phyloP scores from a whole-genome alignment of 75 land plant genomes.

The Pinus tabuliformis region DNA sequence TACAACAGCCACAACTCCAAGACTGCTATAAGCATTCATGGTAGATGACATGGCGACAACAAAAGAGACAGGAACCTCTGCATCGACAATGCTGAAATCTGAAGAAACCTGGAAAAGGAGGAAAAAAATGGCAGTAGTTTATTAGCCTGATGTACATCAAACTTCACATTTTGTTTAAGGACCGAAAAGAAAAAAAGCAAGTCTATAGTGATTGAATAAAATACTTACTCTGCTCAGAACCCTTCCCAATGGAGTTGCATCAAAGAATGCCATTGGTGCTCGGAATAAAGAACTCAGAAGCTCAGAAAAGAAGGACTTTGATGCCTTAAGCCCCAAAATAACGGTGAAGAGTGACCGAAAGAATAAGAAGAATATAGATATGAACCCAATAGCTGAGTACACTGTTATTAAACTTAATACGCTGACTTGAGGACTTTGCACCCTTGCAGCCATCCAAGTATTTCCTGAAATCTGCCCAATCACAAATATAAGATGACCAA shows the following conservation, averaged over 20 bases:
- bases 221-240: conserved; percentile 75
- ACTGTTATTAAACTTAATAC: conserved; percentile 46
- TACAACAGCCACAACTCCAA: conserved; percentile 29
- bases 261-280: conserved; percentile 93
- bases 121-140: not conserved
- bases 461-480: conserved; percentile 46
- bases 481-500: conserved; percentile 42
- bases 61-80: conserved; percentile 24
- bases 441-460: conserved; percentile 70
- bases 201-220: not conserved
- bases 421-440: conserved; percentile 48
- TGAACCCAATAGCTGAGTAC: conserved; percentile 46
- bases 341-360: conserved; percentile 28
- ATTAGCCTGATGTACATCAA: not conserved
- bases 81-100: conserved; percentile 32
- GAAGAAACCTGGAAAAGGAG: conserved; percentile 22
- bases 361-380: conserved; percentile 26
- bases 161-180: too few species aligned
- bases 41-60: conserved; percentile 4
- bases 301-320: conserved; percentile 51
- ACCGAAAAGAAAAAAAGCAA: not conserved
- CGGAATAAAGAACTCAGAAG: conserved; percentile 58
- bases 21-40: conserved; percentile 13
- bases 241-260: conserved; percentile 86
- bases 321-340: conserved; percentile 44